phyloP scores from a whole-genome alignment of 768 basidiomycete species.

The Rhodosporidiobolus sp. region DNA sequence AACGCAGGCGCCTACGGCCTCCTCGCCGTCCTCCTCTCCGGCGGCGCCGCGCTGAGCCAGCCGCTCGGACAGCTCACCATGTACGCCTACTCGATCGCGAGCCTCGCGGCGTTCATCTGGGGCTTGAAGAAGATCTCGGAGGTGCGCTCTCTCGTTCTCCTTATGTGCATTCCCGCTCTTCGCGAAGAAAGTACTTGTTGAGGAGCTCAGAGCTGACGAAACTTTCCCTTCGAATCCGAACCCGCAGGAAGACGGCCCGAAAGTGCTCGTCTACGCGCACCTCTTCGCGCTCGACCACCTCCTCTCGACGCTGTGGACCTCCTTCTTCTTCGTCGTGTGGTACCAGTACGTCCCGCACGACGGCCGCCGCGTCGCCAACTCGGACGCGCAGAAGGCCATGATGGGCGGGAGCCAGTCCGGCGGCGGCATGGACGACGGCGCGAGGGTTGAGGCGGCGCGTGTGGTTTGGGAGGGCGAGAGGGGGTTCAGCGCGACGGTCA shows the following conservation, averaged over 20 bases:
- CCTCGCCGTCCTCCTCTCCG: constrained; percentile 75
- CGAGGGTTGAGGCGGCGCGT: constrained; percentile 69
- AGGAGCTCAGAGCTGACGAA: not conserved
- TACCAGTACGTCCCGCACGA: constrained; percentile 91
- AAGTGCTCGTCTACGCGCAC: constrained; percentile 84
- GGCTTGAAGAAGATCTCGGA: constrained; percentile 79
- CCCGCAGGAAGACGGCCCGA: constrained; percentile 76
- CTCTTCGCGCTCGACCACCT: constrained; percentile 88
- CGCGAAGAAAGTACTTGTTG: constrained; percentile 24
- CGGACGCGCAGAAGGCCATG: constrained; percentile 81
- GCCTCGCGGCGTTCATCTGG: constrained; percentile 77
- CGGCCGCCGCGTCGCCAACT: constrained; percentile 73
- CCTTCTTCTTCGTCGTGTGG: constrained; percentile 85
- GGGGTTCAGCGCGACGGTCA: constrained; percentile 69
- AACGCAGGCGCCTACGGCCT: constrained; percentile 79
- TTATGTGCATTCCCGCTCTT: no score
- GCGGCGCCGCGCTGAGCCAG: constrained; percentile 58
- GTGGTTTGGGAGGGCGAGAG: constrained; percentile 88
- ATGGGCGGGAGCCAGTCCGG: constrained; percentile 58
- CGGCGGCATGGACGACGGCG: constrained; percentile 57
- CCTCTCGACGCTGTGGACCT: constrained; percentile 84
- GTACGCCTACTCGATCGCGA: constrained; percentile 86
- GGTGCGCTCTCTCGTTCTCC: constrained; percentile 55
- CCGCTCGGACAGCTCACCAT: constrained; percentile 78
- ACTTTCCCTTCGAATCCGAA: no score